These are phyloP conservation scores for Phytophthora tentaculata DNA, from an alignment of 352 stramenopile species.

Conservation along the genomic window DNA sequence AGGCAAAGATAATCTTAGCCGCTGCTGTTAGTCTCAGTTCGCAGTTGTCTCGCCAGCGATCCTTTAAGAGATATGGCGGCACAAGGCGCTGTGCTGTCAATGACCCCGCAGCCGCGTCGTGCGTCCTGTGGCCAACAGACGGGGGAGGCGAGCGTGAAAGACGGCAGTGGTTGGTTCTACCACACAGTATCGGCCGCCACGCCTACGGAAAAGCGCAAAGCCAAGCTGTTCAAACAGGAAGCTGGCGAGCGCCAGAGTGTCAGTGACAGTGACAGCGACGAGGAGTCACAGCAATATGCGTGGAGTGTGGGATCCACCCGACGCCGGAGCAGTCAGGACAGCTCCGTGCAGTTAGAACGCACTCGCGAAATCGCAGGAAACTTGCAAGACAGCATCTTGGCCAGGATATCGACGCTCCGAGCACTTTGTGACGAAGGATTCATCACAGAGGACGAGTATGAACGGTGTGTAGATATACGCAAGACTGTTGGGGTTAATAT, in stretches of 20 bases:
- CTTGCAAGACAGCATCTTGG: slow-evolving; percentile 64
- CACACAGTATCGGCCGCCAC: slow-evolving; percentile 67
- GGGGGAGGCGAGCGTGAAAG: slow-evolving; percentile 27
- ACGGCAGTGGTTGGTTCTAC: slow-evolving; percentile 35
- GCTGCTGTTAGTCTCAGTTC: neutral
- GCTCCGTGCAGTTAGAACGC: slow-evolving; percentile 37
- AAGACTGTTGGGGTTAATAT: neutral
- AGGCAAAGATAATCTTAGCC: slow-evolving; percentile 1
- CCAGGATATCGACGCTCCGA: slow-evolving; percentile 74
- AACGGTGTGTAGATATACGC: slow-evolving; percentile 49
- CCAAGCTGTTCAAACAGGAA: slow-evolving; percentile 32
- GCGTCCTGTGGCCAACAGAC: slow-evolving; percentile 46
- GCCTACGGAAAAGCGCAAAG: slow-evolving; percentile 41
- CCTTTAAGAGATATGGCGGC: slow-evolving; percentile 14
- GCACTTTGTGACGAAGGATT: slow-evolving; percentile 83
- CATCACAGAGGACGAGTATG: slow-evolving; percentile 79
- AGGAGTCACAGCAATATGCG: slow-evolving; percentile 21
- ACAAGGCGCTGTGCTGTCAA: slow-evolving; percentile 1
- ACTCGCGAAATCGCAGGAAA: slow-evolving; percentile 44
- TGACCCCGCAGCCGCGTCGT: slow-evolving; percentile 21
- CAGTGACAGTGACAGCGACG: slow-evolving; percentile 14
- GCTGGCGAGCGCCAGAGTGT: slow-evolving; percentile 30
- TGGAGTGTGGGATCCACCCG: slow-evolving; percentile 34
- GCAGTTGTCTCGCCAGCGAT: slow-evolving; percentile 2
- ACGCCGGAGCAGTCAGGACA: slow-evolving; percentile 16